phyloP scores from a whole-genome alignment of 2,329 filamentous ascomycete genomes.

The Rutstroemia sp. region DNA sequence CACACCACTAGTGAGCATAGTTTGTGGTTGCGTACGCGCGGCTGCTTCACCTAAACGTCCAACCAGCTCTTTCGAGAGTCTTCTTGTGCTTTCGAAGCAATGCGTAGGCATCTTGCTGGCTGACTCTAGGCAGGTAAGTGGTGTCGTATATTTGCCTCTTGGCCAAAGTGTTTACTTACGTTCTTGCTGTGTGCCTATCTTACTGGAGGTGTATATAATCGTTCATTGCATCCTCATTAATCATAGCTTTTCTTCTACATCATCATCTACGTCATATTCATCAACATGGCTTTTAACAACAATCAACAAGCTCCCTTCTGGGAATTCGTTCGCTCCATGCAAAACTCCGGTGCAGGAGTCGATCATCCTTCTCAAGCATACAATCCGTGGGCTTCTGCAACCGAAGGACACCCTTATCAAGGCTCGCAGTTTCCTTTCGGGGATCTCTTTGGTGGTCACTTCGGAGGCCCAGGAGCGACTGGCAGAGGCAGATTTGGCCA shows the following conservation, averaged over 20 bases:
- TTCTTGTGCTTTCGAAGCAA: not conserved
- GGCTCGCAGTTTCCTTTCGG: constrained; percentile 4
- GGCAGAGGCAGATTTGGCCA: constrained; percentile 11
- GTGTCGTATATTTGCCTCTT: constrained; percentile 2
- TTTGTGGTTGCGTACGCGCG: not conserved
- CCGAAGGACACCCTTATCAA: constrained; percentile 15
- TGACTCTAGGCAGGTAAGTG: not conserved
- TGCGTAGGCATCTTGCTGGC: not conserved
- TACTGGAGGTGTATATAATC: constrained; percentile 5
- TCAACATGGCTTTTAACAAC: constrained; percentile 22
- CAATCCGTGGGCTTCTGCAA: constrained; percentile 8
- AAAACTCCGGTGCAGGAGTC: constrained; percentile 22
- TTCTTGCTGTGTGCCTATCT: constrained; percentile 2
- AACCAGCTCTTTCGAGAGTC: not conserved
- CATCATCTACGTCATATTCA: constrained; percentile 4
- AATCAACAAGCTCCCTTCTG: constrained; percentile 19
- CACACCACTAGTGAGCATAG: not conserved
- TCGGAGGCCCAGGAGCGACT: not conserved
- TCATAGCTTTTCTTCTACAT: not conserved
- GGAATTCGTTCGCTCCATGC: constrained; percentile 24
- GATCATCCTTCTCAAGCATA: constrained; percentile 20
- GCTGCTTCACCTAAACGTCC: not conserved
- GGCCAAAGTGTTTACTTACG: constrained; percentile 6
- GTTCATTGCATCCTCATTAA: not conserved
- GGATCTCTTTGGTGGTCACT: not conserved